A percentile compares a stretch with the other conserved stretches of the same genome.
Evolutionary conservation across 495 filamentous ascomycete genomes (phyloP).

Genomic region (Glonium stellatum): DNA sequence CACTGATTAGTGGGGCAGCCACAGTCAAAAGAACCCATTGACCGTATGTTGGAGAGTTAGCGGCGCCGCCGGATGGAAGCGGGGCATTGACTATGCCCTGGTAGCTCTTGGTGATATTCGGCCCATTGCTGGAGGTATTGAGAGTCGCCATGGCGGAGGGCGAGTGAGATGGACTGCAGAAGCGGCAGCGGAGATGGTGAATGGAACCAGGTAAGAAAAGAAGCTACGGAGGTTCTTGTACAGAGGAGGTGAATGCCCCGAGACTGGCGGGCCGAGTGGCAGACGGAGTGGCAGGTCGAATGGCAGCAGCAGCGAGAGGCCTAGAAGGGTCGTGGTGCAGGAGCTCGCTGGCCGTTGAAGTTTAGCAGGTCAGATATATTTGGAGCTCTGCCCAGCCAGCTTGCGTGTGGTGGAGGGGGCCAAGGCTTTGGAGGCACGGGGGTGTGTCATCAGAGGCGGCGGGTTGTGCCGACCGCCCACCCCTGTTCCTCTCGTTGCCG

Average conservation of each 20-base stretch:
- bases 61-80: conserved; percentile 55
- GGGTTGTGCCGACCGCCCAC: background rate
- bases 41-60: conserved; percentile 61
- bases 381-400: background rate
- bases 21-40: conserved; percentile 93
- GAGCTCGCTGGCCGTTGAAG: background rate
- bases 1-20: conserved; percentile 78
- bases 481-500: background rate
- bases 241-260: no score
- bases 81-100: conserved; percentile 73
- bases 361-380: background rate
- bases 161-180: background rate
- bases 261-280: no score
- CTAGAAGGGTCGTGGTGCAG: background rate
- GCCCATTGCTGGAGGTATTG: conserved; percentile 83
- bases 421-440: background rate
- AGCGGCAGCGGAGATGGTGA: background rate
- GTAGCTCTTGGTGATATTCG: conserved; percentile 89
- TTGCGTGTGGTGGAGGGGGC: background rate
- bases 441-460: background rate
- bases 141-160: conserved; percentile 69
- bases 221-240: no score
- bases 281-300: no score
- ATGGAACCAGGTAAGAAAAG: no score
- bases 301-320: background rate